Evolutionary conservation across 352 stramenopile species (phyloP).

Genomic region (Saprolegnia diclina): DNA sequence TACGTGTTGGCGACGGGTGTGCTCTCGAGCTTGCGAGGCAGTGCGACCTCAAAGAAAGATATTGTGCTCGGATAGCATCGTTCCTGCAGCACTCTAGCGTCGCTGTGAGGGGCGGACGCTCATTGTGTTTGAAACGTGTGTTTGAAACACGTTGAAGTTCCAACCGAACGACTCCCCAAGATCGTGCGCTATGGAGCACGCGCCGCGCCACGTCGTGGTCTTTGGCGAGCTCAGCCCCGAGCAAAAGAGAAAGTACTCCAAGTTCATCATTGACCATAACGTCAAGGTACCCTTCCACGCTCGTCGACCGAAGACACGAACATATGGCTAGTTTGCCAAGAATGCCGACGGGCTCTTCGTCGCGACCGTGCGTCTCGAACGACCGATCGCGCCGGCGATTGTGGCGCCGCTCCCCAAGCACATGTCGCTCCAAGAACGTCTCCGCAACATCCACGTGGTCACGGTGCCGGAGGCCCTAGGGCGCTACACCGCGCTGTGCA

Average conservation of each 20-base stretch:
- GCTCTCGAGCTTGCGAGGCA: too few species aligned
- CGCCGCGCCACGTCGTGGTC: slow-evolving; percentile 43
- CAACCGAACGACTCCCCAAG: too few species aligned
- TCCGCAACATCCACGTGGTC: slow-evolving; percentile 19
- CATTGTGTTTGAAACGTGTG: too few species aligned
- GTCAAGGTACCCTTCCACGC: slow-evolving; percentile 36
- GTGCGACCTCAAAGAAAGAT: too few species aligned
- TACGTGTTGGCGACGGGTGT: too few species aligned
- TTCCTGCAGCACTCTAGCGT: too few species aligned
- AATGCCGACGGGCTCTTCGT: slow-evolving; percentile 48
- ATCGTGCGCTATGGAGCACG: background rate
- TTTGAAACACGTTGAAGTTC: too few species aligned
- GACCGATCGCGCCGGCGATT: background rate
- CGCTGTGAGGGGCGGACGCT: too few species aligned
- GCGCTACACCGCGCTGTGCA: slow-evolving; percentile 36
- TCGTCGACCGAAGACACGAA: too few species aligned
- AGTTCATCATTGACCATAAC: slow-evolving; percentile 59
- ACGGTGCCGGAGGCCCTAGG: slow-evolving; percentile 11
- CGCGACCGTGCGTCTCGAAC: slow-evolving; percentile 46
- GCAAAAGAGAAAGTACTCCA: slow-evolving; percentile 56
- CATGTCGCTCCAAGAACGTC: background rate
- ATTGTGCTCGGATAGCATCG: too few species aligned
- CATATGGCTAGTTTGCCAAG: slow-evolving; percentile 41
- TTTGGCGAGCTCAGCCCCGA: slow-evolving; percentile 57
- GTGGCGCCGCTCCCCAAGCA: background rate